Conservation (phyloP, 768 basidiomycete genomes). For the Russula compacta region DNA sequence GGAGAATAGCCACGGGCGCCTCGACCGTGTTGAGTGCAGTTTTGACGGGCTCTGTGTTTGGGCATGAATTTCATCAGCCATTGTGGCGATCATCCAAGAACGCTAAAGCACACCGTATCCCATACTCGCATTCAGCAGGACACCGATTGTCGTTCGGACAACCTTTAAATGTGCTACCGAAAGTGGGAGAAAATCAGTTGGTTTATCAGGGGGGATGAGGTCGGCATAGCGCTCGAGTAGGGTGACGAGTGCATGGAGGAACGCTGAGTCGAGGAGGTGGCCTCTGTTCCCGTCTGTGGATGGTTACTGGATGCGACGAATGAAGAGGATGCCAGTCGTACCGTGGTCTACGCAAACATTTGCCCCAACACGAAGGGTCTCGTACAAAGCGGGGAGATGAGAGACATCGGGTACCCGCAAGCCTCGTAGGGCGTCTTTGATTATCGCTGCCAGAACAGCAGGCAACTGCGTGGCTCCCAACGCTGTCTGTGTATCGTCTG, state of each 20-base stretch:
- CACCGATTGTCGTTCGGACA: slow-evolving; percentile 69
- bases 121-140: slow-evolving; percentile 68
- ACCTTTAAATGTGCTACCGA: slow-evolving; percentile 58
- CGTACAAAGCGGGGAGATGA: slow-evolving; percentile 47
- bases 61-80: background rate
- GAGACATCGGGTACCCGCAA: slow-evolving; percentile 35
- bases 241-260: slow-evolving; percentile 57
- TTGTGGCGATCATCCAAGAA: background rate
- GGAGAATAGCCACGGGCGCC: slow-evolving; percentile 58
- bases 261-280: slow-evolving; percentile 56
- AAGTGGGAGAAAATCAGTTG: slow-evolving; percentile 38
- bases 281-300: slow-evolving; percentile 64
- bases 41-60: slow-evolving; percentile 57
- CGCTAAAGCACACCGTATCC: slow-evolving; percentile 52
- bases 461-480: slow-evolving; percentile 61
- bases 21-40: slow-evolving; percentile 58
- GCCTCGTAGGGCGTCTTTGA: slow-evolving; percentile 46
- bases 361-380: slow-evolving; percentile 69
- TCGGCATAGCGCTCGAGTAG: slow-evolving; percentile 58
- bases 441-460: slow-evolving; percentile 51
- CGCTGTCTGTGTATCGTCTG: slow-evolving; percentile 63
- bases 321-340: slow-evolving; percentile 25
- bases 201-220: slow-evolving; percentile 32
- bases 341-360: slow-evolving; percentile 84
- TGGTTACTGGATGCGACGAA: background rate